These are phyloP conservation scores for Colletotrichum paranaense DNA, from an alignment of 2,329 filamentous ascomycete species.

Conservation along the genomic window DNA sequence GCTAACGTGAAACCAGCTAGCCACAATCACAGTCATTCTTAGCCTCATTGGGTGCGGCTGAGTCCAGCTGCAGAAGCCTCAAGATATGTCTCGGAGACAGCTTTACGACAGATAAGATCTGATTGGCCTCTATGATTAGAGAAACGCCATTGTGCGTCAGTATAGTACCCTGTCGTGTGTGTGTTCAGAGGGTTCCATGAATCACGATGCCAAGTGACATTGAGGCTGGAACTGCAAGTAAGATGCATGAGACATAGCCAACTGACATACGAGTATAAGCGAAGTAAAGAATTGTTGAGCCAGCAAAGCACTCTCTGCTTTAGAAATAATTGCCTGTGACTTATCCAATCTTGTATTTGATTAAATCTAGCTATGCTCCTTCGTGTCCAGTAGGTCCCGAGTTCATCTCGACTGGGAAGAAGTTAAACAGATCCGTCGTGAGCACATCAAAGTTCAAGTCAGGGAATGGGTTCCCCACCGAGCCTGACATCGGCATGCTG, in stretches of 20 bases:
- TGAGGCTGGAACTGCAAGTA: too few relatives aligned
- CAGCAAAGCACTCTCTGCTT: background rate
- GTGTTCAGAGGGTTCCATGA: too few relatives aligned
- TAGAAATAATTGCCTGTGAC: background rate
- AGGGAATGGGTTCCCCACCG: conserved; percentile 7
- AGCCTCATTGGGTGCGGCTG: background rate
- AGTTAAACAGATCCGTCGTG: conserved; percentile 44
- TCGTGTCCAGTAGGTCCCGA: background rate
- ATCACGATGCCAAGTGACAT: too few relatives aligned
- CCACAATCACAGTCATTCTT: background rate
- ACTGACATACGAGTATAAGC: background rate
- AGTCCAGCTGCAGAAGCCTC: background rate
- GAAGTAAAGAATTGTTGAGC: background rate
- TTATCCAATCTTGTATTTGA: background rate
- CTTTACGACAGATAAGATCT: too few relatives aligned
- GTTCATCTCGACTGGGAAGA: conserved; percentile 38
- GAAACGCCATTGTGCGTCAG: too few relatives aligned
- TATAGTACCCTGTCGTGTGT: too few relatives aligned
- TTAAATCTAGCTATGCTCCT: background rate
- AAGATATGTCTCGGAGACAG: too few relatives aligned
- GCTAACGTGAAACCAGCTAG: background rate
- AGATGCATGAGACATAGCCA: too few relatives aligned
- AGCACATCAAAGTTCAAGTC: conserved; percentile 41
- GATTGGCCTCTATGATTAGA: too few relatives aligned
- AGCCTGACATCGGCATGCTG: conserved; percentile 13